Evolutionary conservation across 2,329 filamentous ascomycete genomes (phyloP).

Genomic region (Fusarium oxysporum): DNA sequence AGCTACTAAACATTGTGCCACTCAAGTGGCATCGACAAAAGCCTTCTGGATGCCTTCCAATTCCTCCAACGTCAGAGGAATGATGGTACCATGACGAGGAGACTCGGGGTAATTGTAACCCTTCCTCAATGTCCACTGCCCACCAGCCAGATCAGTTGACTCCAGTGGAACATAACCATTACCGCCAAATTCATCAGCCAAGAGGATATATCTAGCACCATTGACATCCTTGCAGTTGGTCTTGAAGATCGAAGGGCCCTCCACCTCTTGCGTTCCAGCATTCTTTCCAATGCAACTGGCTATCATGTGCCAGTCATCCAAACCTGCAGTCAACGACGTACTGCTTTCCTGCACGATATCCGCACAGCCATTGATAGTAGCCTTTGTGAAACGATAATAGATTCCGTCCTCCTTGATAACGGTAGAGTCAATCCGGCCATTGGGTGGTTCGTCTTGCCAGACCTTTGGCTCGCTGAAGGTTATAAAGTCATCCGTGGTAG

Average conservation of each 20-base stretch:
- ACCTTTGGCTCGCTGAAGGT: background rate
- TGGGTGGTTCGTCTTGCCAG: background rate
- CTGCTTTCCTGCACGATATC: slow-evolving; percentile 8
- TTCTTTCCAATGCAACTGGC: slow-evolving; percentile 10
- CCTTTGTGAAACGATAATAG: slow-evolving; percentile 6
- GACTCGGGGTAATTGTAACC: background rate
- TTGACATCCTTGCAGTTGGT: background rate
- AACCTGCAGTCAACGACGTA: rapidly evolving
- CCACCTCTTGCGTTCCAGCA: background rate
- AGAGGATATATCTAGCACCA: background rate
- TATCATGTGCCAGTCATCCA: background rate
- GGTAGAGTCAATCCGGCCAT: background rate
- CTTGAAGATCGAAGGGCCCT: slow-evolving; percentile 17
- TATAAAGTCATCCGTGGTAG: background rate
- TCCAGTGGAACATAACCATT: slow-evolving; percentile 7
- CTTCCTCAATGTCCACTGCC: background rate
- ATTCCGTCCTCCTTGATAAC: background rate
- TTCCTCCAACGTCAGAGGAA: background rate
- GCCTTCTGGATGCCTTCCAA: background rate
- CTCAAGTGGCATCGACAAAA: too few relatives aligned
- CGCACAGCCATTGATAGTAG: background rate
- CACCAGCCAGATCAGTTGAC: background rate
- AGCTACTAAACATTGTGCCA: too few relatives aligned
- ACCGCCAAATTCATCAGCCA: slow-evolving; percentile 1
- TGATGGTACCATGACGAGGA: slow-evolving; percentile 10